Evolutionary conservation across 306 rosid species (phyloP), one percentile per base, ranked within the genome.

Genomic region (Trifolium pratense): DNA sequence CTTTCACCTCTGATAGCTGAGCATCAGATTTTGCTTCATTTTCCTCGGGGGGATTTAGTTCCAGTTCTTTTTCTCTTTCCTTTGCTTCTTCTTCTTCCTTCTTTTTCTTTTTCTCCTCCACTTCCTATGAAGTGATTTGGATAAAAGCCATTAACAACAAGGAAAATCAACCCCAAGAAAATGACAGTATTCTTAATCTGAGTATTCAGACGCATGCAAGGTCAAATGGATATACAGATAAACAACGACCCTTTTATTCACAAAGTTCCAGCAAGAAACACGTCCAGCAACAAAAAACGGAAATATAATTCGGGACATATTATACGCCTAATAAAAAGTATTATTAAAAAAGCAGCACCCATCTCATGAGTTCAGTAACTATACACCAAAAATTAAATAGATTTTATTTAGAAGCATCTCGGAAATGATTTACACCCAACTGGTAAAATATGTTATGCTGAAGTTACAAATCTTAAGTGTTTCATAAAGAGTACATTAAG

Each of bases 71-170:
- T 55, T 80, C 89, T 79, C 71, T 87, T 58, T 77, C 80, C 74
- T 81, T 88, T 1, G 84, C 87, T 79, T 82, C 87, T 65, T 83
- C 72, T 79, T 84, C 96, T 29, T 88, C 92, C 78, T 75, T 89
- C 79, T 69, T 67, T 83, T 90, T 91, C 84, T 57, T 88, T 81
- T 91, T 83, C 81, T 78, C 55, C 83, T 83, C 97, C 59, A 87
- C 83, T 46, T 91, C 97, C 99, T 91, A 84, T 31, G 18, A 75
- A 58, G 68, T 39, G 16, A 51, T 80, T 68, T n/a, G 14, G 42
- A 58, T 37, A 57, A 71, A 79, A 68, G 17, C 18, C 65, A 68
- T 62, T 76, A 77, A 63, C 42, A 72, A 31, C 21, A 57, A 40
- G 72, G 53, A 62, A 79, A 70, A 56, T 39, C 66, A 78, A 57